Percentiles rank a stretch among this genome's conserved stretches.
phyloP scores from a whole-genome alignment of 305 asterid species.

The Coffea humblotiana region DNA sequence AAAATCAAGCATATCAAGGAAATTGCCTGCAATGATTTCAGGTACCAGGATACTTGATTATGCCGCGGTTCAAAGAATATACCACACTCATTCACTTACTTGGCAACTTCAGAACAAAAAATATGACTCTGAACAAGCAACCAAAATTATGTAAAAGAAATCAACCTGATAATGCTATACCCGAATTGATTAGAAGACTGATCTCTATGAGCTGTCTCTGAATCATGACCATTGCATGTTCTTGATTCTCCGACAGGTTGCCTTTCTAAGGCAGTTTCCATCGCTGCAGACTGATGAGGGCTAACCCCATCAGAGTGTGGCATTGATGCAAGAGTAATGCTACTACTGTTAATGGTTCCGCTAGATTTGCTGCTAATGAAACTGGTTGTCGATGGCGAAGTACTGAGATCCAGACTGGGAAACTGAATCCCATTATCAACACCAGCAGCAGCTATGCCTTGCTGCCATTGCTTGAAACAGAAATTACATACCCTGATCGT shows the following conservation, averaged over 20 bases:
- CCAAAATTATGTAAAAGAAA: neutral
- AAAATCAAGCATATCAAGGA: neutral
- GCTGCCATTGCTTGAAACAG: constrained; percentile 75
- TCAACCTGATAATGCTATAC: constrained; percentile 58
- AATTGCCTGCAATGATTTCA: neutral
- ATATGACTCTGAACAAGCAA: neutral
- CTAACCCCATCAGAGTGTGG: constrained; percentile 62
- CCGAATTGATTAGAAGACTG: constrained; percentile 40
- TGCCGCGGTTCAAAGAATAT: neutral
- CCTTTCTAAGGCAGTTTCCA: constrained; percentile 54
- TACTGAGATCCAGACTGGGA: constrained; percentile 49
- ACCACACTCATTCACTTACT: neutral
- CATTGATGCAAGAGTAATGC: constrained; percentile 53
- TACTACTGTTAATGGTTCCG: constrained; percentile 69
- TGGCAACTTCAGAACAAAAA: neutral
- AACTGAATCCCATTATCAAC: constrained; percentile 53
- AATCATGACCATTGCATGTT: constrained; percentile 33
- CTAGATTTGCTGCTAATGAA: constrained; percentile 79
- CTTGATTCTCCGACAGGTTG: constrained; percentile 41
- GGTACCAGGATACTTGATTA: neutral
- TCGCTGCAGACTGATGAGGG: constrained; percentile 52
- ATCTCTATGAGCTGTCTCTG: constrained; percentile 35
- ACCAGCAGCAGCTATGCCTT: constrained; percentile 37
- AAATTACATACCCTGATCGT: constrained; percentile 82
- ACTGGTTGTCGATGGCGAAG: constrained; percentile 71